Base-by-base conservation (phyloP, 2,329 filamentous ascomycete genomes). In the Malbranchea cinnamomea region DNA sequence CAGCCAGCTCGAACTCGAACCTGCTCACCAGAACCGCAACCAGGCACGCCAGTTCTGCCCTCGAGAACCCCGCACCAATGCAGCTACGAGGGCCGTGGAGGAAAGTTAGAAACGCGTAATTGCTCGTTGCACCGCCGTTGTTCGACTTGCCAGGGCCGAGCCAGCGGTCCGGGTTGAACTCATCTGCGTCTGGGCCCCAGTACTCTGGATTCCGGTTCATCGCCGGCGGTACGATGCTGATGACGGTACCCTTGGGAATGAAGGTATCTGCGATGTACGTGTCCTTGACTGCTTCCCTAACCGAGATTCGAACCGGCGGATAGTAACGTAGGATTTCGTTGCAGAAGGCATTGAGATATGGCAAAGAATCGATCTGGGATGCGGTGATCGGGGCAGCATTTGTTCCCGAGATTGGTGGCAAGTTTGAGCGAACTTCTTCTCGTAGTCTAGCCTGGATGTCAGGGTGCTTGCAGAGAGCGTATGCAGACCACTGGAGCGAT, bases 71-170 rank as follows among this genome's bases (percentile, higher is more conserved):
- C 52, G 75, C 68, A 0, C 84, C 85, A 42, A 93, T 93, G 48
- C 85, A 93, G 46, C 76, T 79, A 31, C 84, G 62, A 2, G 84
- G 83, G 0, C 85, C 85, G 49, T 92, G 82, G 35, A 93, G 52
- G 55, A 93, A 93, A 0, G 81, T 87, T 54, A 87, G 49, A 44
- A 78, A 75, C 1, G 75, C 69, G 49, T 78, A 92, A 52, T 87
- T 89, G 41, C 67, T 81, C 10, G 65, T 61, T 1, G 81, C 77
- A 6, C 79, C 79, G 5, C 82, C 82, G 4, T 68, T 74, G 33
- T 74, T 74, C 4, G 61, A 60, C 16, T 43, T 45, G 1, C 53
- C 57, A 1, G 50, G 46, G 5, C 58, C 64, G 46, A 77, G 60
- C 77, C 80, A 85, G 11, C 81, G 65, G 12, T 85, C 82, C 0